phyloP scores from a whole-genome alignment of 805 yeast genomes.

The Candida nitratophila region DNA sequence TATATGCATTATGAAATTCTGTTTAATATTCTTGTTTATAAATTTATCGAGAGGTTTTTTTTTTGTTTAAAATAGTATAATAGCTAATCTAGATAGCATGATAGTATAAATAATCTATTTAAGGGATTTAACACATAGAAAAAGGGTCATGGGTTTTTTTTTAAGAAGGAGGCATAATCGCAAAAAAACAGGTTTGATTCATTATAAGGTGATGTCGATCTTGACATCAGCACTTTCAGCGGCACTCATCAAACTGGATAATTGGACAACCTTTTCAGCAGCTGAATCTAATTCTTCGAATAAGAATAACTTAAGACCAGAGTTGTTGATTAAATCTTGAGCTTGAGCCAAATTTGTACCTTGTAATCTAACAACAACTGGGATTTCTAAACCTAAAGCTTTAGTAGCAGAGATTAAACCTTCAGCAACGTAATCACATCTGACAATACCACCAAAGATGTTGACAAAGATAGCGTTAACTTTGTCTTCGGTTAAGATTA shows the following conservation, averaged over 20 bases:
- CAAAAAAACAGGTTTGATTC: neutral
- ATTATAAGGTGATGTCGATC: constrained; percentile 1
- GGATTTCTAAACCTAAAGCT: constrained; percentile 82
- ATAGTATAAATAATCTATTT: neutral
- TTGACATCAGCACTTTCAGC: constrained; percentile 1
- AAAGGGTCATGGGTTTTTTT: too few relatives aligned
- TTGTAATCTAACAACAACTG: constrained; percentile 96
- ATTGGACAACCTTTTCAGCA: constrained; percentile 87
- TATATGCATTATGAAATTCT: too few relatives aligned
- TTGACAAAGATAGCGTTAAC: constrained; percentile 96
- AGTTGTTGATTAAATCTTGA: constrained; percentile 72
- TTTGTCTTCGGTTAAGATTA: constrained; percentile 81
- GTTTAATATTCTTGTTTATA: too few relatives aligned
- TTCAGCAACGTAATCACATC: constrained; percentile 98
- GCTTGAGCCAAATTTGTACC: constrained; percentile 95
- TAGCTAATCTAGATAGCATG: too few relatives aligned
- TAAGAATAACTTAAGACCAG: constrained; percentile 89
- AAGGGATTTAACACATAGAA: neutral
- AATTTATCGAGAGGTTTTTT: too few relatives aligned
- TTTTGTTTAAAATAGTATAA: too few relatives aligned
- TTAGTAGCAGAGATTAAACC: constrained; percentile 95
- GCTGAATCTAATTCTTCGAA: constrained; percentile 94
- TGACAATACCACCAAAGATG: constrained; percentile 98
- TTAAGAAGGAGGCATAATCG: too few relatives aligned
- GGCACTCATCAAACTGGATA: constrained; percentile 21